Conservation (phyloP, 441 rosid species). For the Kokia cookei region DNA sequence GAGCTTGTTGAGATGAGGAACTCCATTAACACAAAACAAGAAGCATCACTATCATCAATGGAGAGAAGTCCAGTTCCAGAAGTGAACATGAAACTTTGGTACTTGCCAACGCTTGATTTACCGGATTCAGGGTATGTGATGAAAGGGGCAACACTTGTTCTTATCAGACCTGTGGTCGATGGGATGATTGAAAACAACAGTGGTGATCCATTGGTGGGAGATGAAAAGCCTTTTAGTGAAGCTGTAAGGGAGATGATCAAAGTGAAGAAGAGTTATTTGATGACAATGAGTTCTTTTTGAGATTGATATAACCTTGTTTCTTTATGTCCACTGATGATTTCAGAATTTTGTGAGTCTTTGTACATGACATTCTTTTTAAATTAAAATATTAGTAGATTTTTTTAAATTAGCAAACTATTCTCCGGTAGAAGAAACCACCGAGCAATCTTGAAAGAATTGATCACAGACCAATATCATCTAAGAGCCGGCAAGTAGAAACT, state of each 20-base stretch:
- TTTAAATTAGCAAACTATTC: too few species aligned
- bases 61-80: slow-evolving; percentile 30
- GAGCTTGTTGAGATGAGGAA: slow-evolving; percentile 25
- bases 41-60: not conserved
- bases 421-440: too few species aligned
- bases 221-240: slow-evolving; percentile 22
- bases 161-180: slow-evolving; percentile 19
- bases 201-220: slow-evolving; percentile 1
- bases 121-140: slow-evolving; percentile 27
- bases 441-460: too few species aligned
- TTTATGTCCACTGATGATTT: not conserved
- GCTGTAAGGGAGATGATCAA: slow-evolving; percentile 32
- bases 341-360: too few species aligned
- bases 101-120: slow-evolving; percentile 26
- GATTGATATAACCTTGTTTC: not conserved
- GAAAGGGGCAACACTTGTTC: slow-evolving; percentile 36
- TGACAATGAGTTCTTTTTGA: slow-evolving; percentile 38
- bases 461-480: too few species aligned
- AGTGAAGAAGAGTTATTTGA: slow-evolving; percentile 24
- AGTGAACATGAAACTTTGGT: slow-evolving; percentile 29
- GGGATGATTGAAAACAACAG: not conserved
- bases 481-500: too few species aligned
- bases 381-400: too few species aligned
- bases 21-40: not conserved
- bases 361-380: too few species aligned